Conservation (phyloP, 1,284 basidiomycete species). For the Pseudomicrostroma phylloplanum region DNA sequence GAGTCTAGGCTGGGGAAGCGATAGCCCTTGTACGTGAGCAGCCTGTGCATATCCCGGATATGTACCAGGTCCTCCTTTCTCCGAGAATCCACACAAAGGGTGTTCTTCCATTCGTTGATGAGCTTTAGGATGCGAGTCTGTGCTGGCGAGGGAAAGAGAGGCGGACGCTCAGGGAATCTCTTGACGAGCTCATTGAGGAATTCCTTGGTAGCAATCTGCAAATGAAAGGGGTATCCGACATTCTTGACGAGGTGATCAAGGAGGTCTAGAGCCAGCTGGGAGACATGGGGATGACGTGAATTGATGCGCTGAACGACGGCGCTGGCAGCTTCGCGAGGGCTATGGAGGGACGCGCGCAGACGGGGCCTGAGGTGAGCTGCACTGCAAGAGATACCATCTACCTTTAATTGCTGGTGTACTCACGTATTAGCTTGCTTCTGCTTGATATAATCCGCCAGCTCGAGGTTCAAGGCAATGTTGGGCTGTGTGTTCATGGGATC, state of each 20-base stretch:
- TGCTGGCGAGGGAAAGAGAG: conserved; percentile 84
- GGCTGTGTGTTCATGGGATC: conserved; percentile 79
- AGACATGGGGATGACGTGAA: conserved; percentile 81
- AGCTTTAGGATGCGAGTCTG: conserved; percentile 91
- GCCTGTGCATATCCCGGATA: conserved; percentile 93
- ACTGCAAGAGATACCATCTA: neutral
- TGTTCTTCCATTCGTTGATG: conserved; percentile 91
- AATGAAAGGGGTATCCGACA: conserved; percentile 92
- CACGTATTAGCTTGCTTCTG: conserved; percentile 93
- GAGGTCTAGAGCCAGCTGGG: conserved; percentile 65
- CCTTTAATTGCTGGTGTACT: conserved; percentile 44
- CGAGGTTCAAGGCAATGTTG: conserved; percentile 85
- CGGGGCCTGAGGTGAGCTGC: neutral
- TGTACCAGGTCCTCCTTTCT: conserved; percentile 96
- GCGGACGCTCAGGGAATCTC: conserved; percentile 92
- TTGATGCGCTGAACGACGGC: conserved; percentile 73
- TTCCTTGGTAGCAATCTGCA: conserved; percentile 97
- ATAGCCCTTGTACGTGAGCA: conserved; percentile 76
- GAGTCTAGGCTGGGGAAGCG: conserved; percentile 46
- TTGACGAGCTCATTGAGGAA: conserved; percentile 97
- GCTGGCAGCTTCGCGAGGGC: conserved; percentile 79
- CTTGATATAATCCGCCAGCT: conserved; percentile 88
- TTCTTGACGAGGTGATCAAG: conserved; percentile 90
- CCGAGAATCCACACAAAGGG: conserved; percentile 78
- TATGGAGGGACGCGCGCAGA: conserved; percentile 2